These are phyloP conservation scores for Blastocystis hominis DNA, from an alignment of 352 stramenopile species.

Conservation along the genomic window DNA sequence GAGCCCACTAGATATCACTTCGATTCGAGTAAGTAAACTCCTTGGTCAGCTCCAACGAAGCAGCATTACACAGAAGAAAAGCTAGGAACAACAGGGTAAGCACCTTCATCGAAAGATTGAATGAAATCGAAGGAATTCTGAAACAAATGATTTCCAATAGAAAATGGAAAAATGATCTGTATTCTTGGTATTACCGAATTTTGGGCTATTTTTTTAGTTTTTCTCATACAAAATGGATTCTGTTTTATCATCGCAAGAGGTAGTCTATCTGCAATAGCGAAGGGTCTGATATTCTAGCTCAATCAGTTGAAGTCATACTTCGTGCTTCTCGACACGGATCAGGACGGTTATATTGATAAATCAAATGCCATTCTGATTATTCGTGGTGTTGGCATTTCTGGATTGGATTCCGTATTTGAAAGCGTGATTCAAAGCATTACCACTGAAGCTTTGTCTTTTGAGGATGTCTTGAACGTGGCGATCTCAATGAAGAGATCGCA, in stretches of 20 bases:
- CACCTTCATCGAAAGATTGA: not conserved
- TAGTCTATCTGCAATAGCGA: not conserved
- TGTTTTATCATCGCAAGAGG: constrained; percentile 24
- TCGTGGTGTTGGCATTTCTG: constrained; percentile 1
- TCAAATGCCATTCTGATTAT: constrained; percentile 35
- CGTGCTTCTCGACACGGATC: constrained; percentile 17
- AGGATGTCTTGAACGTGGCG: constrained; percentile 35
- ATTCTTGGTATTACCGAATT: not conserved
- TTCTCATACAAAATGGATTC: constrained; percentile 50
- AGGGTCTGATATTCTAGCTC: not conserved
- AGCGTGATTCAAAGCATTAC: constrained; percentile 23
- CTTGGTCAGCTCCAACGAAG: constrained; percentile 16
- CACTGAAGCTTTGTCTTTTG: not conserved
- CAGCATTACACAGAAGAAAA: not conserved
- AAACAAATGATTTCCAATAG: constrained; percentile 17
- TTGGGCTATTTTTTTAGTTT: not conserved
- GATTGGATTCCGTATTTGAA: constrained; percentile 37
- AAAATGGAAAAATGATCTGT: constrained; percentile 8
- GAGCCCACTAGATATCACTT: constrained; percentile 16
- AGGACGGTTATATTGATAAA: not conserved
- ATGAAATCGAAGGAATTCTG: not conserved
- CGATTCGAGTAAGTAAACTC: not conserved
- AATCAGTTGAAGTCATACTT: constrained; percentile 47
- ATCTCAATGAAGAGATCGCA: constrained; percentile 34
- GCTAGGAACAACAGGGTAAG: not conserved